phyloP scores from a whole-genome alignment of 1,284 basidiomycete genomes.

The Heterobasidion parviporum region DNA sequence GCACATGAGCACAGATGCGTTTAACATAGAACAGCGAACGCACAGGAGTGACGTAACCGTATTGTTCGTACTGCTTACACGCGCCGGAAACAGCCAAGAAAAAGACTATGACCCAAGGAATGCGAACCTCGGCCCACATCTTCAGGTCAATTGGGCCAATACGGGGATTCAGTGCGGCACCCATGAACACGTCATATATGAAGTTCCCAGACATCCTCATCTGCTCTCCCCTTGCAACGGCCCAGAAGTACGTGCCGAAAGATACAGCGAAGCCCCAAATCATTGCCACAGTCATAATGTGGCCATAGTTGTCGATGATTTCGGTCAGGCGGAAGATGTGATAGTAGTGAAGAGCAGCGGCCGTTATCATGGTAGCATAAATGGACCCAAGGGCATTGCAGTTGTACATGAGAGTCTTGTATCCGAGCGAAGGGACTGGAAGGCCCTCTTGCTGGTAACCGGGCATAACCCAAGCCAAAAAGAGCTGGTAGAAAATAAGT shows the following conservation, averaged over 20 bases:
- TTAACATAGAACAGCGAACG: constrained; percentile 18
- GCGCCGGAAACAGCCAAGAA: constrained; percentile 88
- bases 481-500: constrained; percentile 84
- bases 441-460: constrained; percentile 92
- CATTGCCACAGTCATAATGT: constrained; percentile 94
- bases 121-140: constrained; percentile 99
- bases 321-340: constrained; percentile 86
- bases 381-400: constrained; percentile 91
- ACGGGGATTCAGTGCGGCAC: constrained; percentile 89
- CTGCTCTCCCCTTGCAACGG: constrained; percentile 70
- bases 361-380: constrained; percentile 80
- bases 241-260: constrained; percentile 72
- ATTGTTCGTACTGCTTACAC: constrained; percentile 91
- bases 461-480: constrained; percentile 86
- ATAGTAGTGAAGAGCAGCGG: constrained; percentile 72
- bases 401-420: constrained; percentile 92
- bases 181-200: constrained; percentile 97
- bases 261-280: constrained; percentile 84
- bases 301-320: constrained; percentile 96
- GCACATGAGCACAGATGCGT: neutral
- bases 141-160: constrained; percentile 93
- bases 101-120: constrained; percentile 97
- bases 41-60: constrained; percentile 89
- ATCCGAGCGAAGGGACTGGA: constrained; percentile 85
- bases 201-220: constrained; percentile 92